A percentile compares a stretch with the other conserved stretches of the same genome.
These are phyloP conservation scores for Gossypium schwendimanii DNA, from an alignment of 441 rosid species.

Conservation along the genomic window DNA sequence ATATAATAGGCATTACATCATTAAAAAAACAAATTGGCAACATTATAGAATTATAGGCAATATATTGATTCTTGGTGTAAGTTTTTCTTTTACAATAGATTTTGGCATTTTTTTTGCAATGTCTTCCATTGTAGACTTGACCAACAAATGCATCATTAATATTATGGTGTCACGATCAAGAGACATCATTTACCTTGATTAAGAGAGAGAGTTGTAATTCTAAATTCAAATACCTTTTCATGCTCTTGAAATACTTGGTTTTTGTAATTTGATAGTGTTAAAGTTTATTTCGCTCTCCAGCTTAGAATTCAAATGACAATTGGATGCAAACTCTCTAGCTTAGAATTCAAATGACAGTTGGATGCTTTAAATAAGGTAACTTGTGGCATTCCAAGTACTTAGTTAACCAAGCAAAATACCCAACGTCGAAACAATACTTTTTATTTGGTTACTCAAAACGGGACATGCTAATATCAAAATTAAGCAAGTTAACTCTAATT, in stretches of 20 bases:
- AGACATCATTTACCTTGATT: background rate
- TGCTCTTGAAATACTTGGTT: background rate
- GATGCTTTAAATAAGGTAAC: background rate
- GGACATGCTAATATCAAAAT: background rate
- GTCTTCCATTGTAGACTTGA: background rate
- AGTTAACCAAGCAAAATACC: background rate
- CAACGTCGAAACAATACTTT: background rate
- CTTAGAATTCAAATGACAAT: background rate
- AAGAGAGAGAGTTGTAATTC: background rate
- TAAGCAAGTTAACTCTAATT: background rate
- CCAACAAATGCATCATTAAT: background rate
- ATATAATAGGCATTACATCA: background rate
- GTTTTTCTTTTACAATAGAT: background rate
- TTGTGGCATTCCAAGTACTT: background rate
- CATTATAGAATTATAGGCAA: background rate
- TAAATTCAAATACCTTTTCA: too few relatives aligned
- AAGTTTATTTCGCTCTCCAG: background rate
- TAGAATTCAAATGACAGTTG: background rate
- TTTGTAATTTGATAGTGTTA: background rate
- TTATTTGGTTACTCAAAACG: background rate
- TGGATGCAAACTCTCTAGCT: background rate
- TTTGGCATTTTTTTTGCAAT: background rate
- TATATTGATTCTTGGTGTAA: background rate
- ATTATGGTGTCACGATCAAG: background rate
- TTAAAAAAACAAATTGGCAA: background rate